Percentiles rank a stretch among this genome's conserved stretches.
These are phyloP conservation scores for Scheffersomyces parashehatae DNA, from an alignment of 1,139 yeast species.

Conservation along the genomic window DNA sequence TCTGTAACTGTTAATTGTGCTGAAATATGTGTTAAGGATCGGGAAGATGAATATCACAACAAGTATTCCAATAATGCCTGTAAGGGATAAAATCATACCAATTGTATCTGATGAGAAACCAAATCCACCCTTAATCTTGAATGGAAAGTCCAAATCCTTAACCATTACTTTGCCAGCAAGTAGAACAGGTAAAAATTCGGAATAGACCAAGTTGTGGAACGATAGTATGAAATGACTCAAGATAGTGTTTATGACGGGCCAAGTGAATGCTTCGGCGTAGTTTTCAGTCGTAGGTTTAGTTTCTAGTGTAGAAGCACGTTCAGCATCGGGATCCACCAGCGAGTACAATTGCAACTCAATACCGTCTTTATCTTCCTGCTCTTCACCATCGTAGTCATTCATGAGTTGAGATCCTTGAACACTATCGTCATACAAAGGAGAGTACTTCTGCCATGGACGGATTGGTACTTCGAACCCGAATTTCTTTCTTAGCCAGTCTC, in stretches of 20 bases:
- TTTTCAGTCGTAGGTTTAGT: not conserved
- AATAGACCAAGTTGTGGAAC: conserved; percentile 20
- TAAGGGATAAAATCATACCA: conserved; percentile 23
- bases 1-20: conserved; percentile 22
- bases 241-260: conserved; percentile 22
- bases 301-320: not conserved
- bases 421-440: not conserved
- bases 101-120: conserved; percentile 22
- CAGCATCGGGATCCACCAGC: not conserved
- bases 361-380: not conserved
- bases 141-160: conserved; percentile 18
- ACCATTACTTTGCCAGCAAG: conserved; percentile 18
- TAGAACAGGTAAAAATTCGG: conserved; percentile 24
- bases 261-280: conserved; percentile 17
- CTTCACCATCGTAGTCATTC: not conserved
- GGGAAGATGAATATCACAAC: conserved; percentile 26
- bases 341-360: not conserved
- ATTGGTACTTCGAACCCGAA: conserved; percentile 32
- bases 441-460: conserved; percentile 34
- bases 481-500: conserved; percentile 41
- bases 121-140: conserved; percentile 21
- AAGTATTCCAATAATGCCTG: conserved; percentile 26
- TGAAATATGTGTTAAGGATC: conserved; percentile 20
- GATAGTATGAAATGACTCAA: conserved; percentile 18
- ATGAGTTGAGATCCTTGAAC: not conserved